Base-by-base conservation (phyloP, 306 rosid species). In the Lathyrus sativus region DNA sequence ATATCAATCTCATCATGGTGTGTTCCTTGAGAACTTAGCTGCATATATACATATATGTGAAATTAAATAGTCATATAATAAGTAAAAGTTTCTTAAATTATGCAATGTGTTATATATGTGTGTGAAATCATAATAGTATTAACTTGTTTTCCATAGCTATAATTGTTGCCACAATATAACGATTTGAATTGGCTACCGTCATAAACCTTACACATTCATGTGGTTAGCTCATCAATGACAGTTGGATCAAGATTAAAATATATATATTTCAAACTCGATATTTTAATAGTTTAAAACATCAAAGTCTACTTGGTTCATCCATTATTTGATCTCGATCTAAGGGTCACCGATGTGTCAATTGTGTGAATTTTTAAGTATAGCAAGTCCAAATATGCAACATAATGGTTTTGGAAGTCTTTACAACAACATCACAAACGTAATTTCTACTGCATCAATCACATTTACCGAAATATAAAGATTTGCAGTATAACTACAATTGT, bases 1-100 rank as follows among this genome's bases (percentile, higher is more conserved):
- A 78, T 18, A 28, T 82, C 85, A 35, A 82, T 67, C 61, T 82
- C 80, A 37, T 82, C 85, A 53, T 82, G 85, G 55, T 78, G 57
- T 9, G 46, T 2, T 41, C 83, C 80, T 68, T 15, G 62, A 7
- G 85, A 82, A 60, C 85, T 82, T 66, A 82, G 54, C 85, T 82
- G 69, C 68, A 39, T 26, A 62, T 22, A 45, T 65, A 31, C 35
- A 31, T 31, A 19, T 28, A 65, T 14, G 48, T 29, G 2, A 38
- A 33, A 38, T 61, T 61, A 17, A 45, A 4, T 26, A 13, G 18
- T 3, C 8, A 51, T 18, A 51, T 7, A 31, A 3, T 45, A 24
- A n/a, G 38, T 19, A 19, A 39, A 18, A 56, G 4, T 3, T 61
- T 12, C 11, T 43, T 64, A 49, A 7, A 15, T 35, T 26, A 64